A percentile compares a stretch with the other conserved stretches of the same genome.
Conservation (phyloP, 2,329 filamentous ascomycete genomes). For the Fusarium globosum region DNA sequence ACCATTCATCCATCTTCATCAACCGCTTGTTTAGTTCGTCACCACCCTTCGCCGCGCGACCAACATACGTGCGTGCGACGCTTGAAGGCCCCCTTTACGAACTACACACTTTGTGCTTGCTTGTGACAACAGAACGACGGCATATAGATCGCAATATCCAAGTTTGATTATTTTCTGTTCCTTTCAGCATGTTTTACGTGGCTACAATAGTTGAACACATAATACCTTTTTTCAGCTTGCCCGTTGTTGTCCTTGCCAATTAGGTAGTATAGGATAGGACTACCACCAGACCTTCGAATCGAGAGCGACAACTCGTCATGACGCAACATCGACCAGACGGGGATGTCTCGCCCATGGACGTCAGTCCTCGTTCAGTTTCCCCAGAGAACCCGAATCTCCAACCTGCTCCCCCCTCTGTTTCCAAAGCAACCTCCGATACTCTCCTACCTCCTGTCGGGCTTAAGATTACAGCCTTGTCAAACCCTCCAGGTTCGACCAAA, state of each 20-base stretch:
- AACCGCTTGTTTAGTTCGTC: slow-evolving; percentile 32
- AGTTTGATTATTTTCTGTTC: slow-evolving; percentile 2
- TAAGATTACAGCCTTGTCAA: slow-evolving; percentile 12
- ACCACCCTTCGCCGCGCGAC: slow-evolving; percentile 22
- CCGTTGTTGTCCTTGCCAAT: slow-evolving; percentile 15
- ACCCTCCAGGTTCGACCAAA: slow-evolving; percentile 10
- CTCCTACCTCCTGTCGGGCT: slow-evolving; percentile 37
- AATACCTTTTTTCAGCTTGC: slow-evolving; percentile 8
- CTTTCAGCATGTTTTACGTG: slow-evolving; percentile 41
- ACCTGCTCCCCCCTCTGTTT: slow-evolving; percentile 16
- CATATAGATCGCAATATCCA: slow-evolving; percentile 4
- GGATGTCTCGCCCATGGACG: slow-evolving; percentile 36
- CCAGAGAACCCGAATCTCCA: slow-evolving; percentile 36
- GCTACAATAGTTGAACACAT: slow-evolving; percentile 27
- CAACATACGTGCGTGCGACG: slow-evolving; percentile 27
- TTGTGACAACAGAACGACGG: slow-evolving; percentile 1
- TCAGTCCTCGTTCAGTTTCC: slow-evolving; percentile 33
- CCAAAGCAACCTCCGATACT: slow-evolving; percentile 35
- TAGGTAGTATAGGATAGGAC: slow-evolving; percentile 21
- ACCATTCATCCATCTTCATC: slow-evolving; percentile 12
- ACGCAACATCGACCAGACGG: slow-evolving; percentile 37
- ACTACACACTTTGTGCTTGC: slow-evolving; percentile 10
- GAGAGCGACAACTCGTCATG: slow-evolving; percentile 34
- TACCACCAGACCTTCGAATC: slow-evolving; percentile 11
- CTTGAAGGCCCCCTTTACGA: slow-evolving; percentile 33